Evolutionary conservation across 2,329 filamentous ascomycete species (phyloP).

Genomic region (Penicillium sp.): DNA sequence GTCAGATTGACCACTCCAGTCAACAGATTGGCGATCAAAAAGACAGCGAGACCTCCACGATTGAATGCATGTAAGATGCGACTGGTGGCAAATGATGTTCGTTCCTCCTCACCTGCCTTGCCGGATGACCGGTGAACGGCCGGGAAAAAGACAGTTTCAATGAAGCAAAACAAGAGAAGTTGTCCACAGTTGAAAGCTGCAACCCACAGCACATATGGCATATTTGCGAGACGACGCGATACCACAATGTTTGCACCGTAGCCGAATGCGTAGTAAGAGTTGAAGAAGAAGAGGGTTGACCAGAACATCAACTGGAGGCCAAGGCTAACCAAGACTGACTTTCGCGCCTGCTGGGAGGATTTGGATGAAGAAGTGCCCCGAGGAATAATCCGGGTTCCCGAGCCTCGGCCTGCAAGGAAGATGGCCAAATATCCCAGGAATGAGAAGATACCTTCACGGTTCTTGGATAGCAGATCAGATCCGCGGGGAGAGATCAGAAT

Average conservation of each 20-base stretch:
- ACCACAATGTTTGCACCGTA: slow-evolving; percentile 65
- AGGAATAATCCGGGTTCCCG: slow-evolving; percentile 77
- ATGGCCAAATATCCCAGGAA: slow-evolving; percentile 93
- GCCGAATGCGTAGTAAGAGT: slow-evolving; percentile 68
- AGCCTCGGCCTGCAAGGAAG: slow-evolving; percentile 83
- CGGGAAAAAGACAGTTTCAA: slow-evolving; percentile 79
- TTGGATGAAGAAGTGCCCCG: slow-evolving; percentile 51
- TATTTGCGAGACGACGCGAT: slow-evolving; percentile 85
- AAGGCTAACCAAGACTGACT: slow-evolving; percentile 64
- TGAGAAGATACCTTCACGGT: slow-evolving; percentile 92
- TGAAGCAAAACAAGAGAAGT: slow-evolving; percentile 71
- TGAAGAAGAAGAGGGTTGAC: slow-evolving; percentile 67
- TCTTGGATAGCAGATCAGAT: slow-evolving; percentile 77
- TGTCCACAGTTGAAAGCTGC: slow-evolving; percentile 87
- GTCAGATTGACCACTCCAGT: slow-evolving; percentile 89
- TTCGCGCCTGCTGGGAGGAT: slow-evolving; percentile 45
- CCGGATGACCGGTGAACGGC: slow-evolving; percentile 60
- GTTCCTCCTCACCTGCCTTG: slow-evolving; percentile 60
- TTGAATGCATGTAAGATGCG: slow-evolving; percentile 81
- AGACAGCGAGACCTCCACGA: slow-evolving; percentile 80
- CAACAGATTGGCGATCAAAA: slow-evolving; percentile 82
- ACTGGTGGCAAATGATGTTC: slow-evolving; percentile 71
- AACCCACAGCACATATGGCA: slow-evolving; percentile 92
- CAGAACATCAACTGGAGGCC: slow-evolving; percentile 66
- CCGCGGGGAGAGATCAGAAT: slow-evolving; percentile 77